Evolutionary conservation across 2,329 filamentous ascomycete genomes (phyloP).

Genomic region (Aspergillus viridinutans): DNA sequence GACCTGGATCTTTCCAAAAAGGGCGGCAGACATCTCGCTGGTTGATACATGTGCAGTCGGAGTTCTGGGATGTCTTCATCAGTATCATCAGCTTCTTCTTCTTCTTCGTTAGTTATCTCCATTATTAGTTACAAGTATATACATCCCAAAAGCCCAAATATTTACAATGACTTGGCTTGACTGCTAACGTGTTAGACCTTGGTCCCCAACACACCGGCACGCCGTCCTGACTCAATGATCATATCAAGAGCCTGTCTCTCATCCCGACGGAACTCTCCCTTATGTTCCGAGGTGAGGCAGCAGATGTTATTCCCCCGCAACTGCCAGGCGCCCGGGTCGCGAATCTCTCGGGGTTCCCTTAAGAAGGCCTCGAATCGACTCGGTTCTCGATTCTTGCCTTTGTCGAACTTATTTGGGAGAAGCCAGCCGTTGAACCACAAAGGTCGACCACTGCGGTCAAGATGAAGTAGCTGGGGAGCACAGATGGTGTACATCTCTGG

Average conservation of each 20-base stretch:
- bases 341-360: slow-evolving; percentile 3
- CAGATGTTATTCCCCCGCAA: slow-evolving; percentile 8
- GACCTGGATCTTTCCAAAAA: too few species aligned
- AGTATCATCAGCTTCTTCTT: too few species aligned
- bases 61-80: too few species aligned
- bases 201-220: background rate
- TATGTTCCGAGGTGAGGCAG: slow-evolving; percentile 5
- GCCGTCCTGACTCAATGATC: background rate
- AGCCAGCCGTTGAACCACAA: slow-evolving; percentile 48
- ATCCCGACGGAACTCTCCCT: background rate
- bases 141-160: too few species aligned
- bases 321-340: slow-evolving; percentile 5
- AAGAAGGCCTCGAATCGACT: slow-evolving; percentile 29
- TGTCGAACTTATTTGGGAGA: slow-evolving; percentile 41
- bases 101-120: too few species aligned
- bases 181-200: too few species aligned
- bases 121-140: too few species aligned
- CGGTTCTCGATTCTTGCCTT: slow-evolving; percentile 31
- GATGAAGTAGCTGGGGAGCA: slow-evolving; percentile 44
- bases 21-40: too few species aligned
- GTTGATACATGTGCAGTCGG: too few species aligned
- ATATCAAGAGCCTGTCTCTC: slow-evolving; percentile 2
- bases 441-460: slow-evolving; percentile 38
- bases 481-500: slow-evolving; percentile 35
- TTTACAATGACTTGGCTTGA: too few species aligned